Evolutionary conservation across 2,329 filamentous ascomycete species (phyloP).

Genomic region (Penicillium sp.): DNA sequence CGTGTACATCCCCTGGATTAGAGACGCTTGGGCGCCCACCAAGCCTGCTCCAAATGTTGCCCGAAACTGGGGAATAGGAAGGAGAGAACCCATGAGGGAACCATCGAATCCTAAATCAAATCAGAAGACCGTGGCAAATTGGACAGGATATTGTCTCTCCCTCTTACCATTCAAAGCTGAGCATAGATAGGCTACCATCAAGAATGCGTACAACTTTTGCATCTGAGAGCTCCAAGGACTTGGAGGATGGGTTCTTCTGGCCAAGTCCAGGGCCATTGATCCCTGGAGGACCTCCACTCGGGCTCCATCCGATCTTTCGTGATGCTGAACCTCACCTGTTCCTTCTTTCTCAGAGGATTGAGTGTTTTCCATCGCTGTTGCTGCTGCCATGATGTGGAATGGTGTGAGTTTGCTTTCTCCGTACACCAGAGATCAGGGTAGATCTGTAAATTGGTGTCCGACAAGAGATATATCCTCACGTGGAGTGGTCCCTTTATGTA

Average conservation of each 20-base stretch:
- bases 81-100: slow-evolving; percentile 16
- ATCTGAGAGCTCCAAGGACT: slow-evolving; percentile 15
- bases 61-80: slow-evolving; percentile 11
- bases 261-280: slow-evolving; percentile 13
- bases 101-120: slow-evolving; percentile 12
- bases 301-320: slow-evolving; percentile 10
- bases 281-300: slow-evolving; percentile 14
- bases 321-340: background rate
- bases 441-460: too few relatives aligned
- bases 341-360: slow-evolving; percentile 8
- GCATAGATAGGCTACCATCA: slow-evolving; percentile 12
- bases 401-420: background rate
- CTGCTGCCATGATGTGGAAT: background rate
- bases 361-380: background rate
- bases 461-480: too few relatives aligned
- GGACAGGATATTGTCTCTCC: too few relatives aligned
- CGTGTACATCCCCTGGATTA: slow-evolving; percentile 15
- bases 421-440: background rate
- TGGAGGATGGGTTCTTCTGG: slow-evolving; percentile 10
- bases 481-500: too few relatives aligned
- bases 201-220: slow-evolving; percentile 9
- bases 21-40: slow-evolving; percentile 11
- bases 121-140: background rate
- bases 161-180: slow-evolving; percentile 11
- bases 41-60: slow-evolving; percentile 10